Conservation (phyloP, 495 filamentous ascomycete genomes). For the Xylaria telfairii region DNA sequence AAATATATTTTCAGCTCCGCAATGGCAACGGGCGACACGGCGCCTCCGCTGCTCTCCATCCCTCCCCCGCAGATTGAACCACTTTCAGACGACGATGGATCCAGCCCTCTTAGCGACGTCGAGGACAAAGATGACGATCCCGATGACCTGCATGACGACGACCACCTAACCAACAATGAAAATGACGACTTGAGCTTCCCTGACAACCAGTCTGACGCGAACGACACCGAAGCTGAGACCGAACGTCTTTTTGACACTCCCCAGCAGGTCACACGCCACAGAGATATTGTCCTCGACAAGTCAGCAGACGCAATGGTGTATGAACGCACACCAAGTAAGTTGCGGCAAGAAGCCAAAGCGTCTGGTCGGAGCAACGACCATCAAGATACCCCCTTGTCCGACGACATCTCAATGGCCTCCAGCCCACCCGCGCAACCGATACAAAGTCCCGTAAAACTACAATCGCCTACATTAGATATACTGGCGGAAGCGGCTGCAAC, state of each 20-base stretch:
- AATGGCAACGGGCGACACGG: slow-evolving; percentile 56
- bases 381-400: slow-evolving; percentile 49
- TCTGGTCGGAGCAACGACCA: slow-evolving; percentile 45
- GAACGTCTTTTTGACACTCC: slow-evolving; percentile 95
- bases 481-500: slow-evolving; percentile 33
- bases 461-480: slow-evolving; percentile 35
- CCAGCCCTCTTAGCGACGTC: slow-evolving; percentile 87
- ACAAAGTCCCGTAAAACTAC: slow-evolving; percentile 29
- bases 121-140: slow-evolving; percentile 69
- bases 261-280: slow-evolving; percentile 66
- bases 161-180: slow-evolving; percentile 45
- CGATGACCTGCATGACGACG: slow-evolving; percentile 54
- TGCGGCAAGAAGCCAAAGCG: slow-evolving; percentile 51
- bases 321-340: slow-evolving; percentile 72
- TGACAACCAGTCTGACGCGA: slow-evolving; percentile 62
- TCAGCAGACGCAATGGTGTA: slow-evolving; percentile 48
- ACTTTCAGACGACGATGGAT: slow-evolving; percentile 48
- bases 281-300: slow-evolving; percentile 64
- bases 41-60: slow-evolving; percentile 52
- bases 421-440: slow-evolving; percentile 37
- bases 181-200: slow-evolving; percentile 57
- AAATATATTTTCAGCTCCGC: slow-evolving; percentile 22
- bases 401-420: slow-evolving; percentile 47
- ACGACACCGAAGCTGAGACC: slow-evolving; percentile 97
- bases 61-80: slow-evolving; percentile 49